Evolutionary conservation across 495 filamentous ascomycete species (phyloP).

Genomic region (Cairneyella variabilis): DNA sequence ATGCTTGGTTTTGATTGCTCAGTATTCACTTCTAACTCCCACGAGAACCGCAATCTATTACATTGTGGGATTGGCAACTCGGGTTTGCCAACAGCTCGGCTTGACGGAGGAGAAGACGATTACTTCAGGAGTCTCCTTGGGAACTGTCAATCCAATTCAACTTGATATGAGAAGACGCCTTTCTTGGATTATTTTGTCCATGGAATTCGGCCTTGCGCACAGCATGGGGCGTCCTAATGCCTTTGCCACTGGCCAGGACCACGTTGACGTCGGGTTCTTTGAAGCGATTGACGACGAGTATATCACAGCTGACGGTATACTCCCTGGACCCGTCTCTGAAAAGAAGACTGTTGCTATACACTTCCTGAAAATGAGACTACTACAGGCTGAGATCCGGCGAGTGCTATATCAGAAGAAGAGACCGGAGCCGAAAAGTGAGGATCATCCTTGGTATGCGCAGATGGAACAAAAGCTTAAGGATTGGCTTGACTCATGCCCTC

Average conservation of each 20-base stretch:
- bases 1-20: conserved; percentile 79
- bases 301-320: conserved; percentile 75
- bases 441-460: conserved; percentile 77
- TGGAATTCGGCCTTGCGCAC: conserved; percentile 86
- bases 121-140: conserved; percentile 43
- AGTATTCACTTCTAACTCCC: conserved; percentile 88
- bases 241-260: conserved; percentile 72
- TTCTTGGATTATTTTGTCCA: conserved; percentile 78
- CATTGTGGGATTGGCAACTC: conserved; percentile 79
- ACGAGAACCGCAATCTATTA: conserved; percentile 88
- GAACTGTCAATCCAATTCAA: conserved; percentile 57
- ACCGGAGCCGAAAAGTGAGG: conserved; percentile 64
- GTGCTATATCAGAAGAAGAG: conserved; percentile 78
- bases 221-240: conserved; percentile 79
- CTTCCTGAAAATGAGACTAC: conserved; percentile 84
- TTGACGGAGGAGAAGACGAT: conserved; percentile 84
- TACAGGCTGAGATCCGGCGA: conserved; percentile 82
- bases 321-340: conserved; percentile 60
- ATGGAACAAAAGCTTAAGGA: conserved; percentile 74
- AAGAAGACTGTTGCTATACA: conserved; percentile 87
- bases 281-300: conserved; percentile 71
- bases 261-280: conserved; percentile 80
- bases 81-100: conserved; percentile 81
- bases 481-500: conserved; percentile 55
- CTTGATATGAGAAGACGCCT: conserved; percentile 85